Evolutionary conservation across 2,329 filamentous ascomycete genomes (phyloP).

Genomic region (Fusarium sp.): DNA sequence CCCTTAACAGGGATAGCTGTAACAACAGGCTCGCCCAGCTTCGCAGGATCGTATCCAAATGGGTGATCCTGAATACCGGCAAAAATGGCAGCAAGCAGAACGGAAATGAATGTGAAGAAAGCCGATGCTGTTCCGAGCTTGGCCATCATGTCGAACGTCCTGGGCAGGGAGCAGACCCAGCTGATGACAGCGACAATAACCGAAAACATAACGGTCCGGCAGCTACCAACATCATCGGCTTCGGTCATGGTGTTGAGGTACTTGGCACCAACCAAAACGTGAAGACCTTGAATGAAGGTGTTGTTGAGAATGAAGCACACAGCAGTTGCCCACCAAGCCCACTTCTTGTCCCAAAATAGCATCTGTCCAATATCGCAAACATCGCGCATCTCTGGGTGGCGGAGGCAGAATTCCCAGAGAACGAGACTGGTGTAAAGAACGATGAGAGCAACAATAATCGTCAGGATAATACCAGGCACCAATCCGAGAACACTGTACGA

Average conservation of each 20-base stretch:
- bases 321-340: slow-evolving; percentile 75
- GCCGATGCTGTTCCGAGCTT: slow-evolving; percentile 83
- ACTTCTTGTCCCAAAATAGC: slow-evolving; percentile 86
- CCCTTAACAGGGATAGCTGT: slow-evolving; percentile 72
- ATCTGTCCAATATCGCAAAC: slow-evolving; percentile 96
- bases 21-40: slow-evolving; percentile 71
- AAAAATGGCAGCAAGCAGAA: slow-evolving; percentile 85
- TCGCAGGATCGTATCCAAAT: slow-evolving; percentile 67
- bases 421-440: slow-evolving; percentile 79
- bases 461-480: slow-evolving; percentile 85
- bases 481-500: slow-evolving; percentile 89
- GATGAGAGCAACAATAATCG: slow-evolving; percentile 77
- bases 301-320: slow-evolving; percentile 95
- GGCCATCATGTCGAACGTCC: slow-evolving; percentile 84
- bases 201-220: slow-evolving; percentile 83
- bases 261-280: slow-evolving; percentile 85
- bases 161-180: slow-evolving; percentile 81
- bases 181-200: slow-evolving; percentile 79
- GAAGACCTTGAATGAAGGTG: slow-evolving; percentile 85
- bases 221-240: slow-evolving; percentile 67
- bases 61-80: slow-evolving; percentile 80
- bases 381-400: slow-evolving; percentile 90
- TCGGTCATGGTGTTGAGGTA: slow-evolving; percentile 90
- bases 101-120: slow-evolving; percentile 89
- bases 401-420: slow-evolving; percentile 85